Evolutionary conservation across 2,329 filamentous ascomycete genomes (phyloP).

Genomic region (Neoscytalidium dimidiatum): DNA sequence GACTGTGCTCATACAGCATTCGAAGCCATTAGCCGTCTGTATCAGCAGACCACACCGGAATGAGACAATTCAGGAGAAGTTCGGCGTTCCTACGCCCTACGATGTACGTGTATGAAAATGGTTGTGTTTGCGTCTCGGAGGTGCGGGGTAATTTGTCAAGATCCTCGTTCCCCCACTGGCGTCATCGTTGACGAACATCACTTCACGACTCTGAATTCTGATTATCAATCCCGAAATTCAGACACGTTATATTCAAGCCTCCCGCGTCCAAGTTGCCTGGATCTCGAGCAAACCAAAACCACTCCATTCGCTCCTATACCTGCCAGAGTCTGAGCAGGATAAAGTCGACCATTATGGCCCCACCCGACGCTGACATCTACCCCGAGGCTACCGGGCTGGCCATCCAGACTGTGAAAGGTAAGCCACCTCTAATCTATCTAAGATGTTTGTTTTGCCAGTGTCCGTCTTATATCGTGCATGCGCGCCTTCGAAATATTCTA

Average conservation of each 20-base stretch:
- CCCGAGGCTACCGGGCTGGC: slow-evolving; percentile 38
- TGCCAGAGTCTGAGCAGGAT: background rate
- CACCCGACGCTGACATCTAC: slow-evolving; percentile 30
- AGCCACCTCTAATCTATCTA: slow-evolving; percentile 18
- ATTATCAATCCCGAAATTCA: background rate
- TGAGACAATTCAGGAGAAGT: no score
- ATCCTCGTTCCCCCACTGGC: background rate
- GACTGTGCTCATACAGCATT: no score
- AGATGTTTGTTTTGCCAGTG: no score
- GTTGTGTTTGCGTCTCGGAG: no score
- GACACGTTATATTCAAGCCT: background rate
- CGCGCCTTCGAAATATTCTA: no score
- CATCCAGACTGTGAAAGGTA: slow-evolving; percentile 29
- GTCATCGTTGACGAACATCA: slow-evolving; percentile 3
- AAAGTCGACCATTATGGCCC: background rate
- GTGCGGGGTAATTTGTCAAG: slow-evolving; percentile 11
- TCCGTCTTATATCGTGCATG: no score
- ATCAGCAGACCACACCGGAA: no score
- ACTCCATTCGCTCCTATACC: background rate
- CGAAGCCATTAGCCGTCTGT: no score
- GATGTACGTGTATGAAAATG: background rate
- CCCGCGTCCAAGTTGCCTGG: background rate
- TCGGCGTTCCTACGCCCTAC: background rate
- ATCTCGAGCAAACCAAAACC: background rate
- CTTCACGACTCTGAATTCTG: background rate